Evolutionary conservation across 2,329 filamentous ascomycete species (phyloP).

Genomic region (Beauveria rudraprayagi): DNA sequence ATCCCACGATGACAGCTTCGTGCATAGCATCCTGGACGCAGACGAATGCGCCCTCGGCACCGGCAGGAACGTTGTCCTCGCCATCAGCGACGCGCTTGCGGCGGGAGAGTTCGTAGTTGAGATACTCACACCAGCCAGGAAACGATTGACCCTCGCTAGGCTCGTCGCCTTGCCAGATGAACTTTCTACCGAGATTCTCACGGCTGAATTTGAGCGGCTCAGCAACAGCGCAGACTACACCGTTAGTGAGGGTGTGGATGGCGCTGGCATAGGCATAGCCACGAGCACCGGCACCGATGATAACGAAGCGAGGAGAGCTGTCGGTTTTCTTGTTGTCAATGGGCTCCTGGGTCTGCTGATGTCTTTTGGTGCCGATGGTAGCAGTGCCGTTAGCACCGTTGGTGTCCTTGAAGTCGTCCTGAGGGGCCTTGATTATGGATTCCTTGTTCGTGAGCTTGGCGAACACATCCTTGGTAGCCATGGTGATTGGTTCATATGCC

Average conservation of each 20-base stretch:
- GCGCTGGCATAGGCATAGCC: constrained; percentile 67
- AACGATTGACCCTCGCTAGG: constrained; percentile 61
- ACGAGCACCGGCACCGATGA: constrained; percentile 77
- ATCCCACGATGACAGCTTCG: constrained; percentile 65
- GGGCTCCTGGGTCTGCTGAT: neutral
- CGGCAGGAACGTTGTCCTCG: constrained; percentile 36
- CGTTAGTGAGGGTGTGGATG: constrained; percentile 56
- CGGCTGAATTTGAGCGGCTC: constrained; percentile 78
- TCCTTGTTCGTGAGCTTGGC: constrained; percentile 15
- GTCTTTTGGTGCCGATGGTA: neutral
- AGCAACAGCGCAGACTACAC: constrained; percentile 66
- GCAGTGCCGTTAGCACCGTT: neutral
- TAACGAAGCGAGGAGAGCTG: constrained; percentile 57
- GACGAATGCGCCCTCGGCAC: constrained; percentile 55
- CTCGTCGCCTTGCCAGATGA: constrained; percentile 57
- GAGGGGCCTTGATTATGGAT: constrained; percentile 2
- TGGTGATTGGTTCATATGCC: constrained; percentile 3
- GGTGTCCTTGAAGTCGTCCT: neutral
- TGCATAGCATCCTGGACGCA: constrained; percentile 84
- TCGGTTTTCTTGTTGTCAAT: constrained; percentile 21
- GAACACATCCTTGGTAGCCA: constrained; percentile 17
- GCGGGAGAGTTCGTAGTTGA: constrained; percentile 61
- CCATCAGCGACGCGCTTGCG: constrained; percentile 45
- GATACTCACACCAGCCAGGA: constrained; percentile 63
- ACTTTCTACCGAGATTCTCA: constrained; percentile 56